A percentile compares a stretch with the other conserved stretches of the same genome.
Evolutionary conservation across 2,329 filamentous ascomycete species (phyloP).

Genomic region (Aspergillus bombycis): DNA sequence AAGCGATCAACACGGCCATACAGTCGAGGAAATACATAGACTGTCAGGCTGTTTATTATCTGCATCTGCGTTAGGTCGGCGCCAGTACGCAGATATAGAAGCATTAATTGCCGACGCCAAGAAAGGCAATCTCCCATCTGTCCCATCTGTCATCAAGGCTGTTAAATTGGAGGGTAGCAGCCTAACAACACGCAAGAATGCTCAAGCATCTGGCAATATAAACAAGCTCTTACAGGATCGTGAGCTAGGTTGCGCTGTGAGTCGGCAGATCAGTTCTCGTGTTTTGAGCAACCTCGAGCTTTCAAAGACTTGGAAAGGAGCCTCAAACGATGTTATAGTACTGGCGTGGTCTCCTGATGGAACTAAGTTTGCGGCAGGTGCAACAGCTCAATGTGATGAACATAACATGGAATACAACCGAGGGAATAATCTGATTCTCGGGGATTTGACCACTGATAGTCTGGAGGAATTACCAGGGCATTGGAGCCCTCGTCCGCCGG

Average conservation of each 20-base stretch:
- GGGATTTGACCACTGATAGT: conserved; percentile 45
- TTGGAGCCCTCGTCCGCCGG: conserved; percentile 45
- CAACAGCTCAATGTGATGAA: conserved; percentile 58
- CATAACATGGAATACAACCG: conserved; percentile 64
- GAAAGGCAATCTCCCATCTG: conserved; percentile 21
- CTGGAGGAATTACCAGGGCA: conserved; percentile 61
- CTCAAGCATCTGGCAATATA: conserved; percentile 6
- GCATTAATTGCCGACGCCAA: conserved; percentile 27
- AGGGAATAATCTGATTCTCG: conserved; percentile 59
- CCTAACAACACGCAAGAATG: not conserved
- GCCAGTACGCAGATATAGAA: conserved; percentile 22
- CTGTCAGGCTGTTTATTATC: conserved; percentile 13
- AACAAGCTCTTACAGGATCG: conserved; percentile 32
- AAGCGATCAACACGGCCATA: not conserved
- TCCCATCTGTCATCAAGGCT: conserved; percentile 18
- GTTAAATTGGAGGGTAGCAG: not conserved
- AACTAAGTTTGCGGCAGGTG: conserved; percentile 59
- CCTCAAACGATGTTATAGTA: conserved; percentile 60
- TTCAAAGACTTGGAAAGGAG: conserved; percentile 56
- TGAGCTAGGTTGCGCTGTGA: conserved; percentile 29
- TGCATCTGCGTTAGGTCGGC: conserved; percentile 20
- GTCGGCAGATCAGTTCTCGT: conserved; percentile 23
- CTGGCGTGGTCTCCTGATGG: conserved; percentile 61
- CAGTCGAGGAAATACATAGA: conserved; percentile 5
- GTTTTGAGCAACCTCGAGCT: conserved; percentile 46